These are phyloP conservation scores for Pseudocercospora fijiensis DNA, from an alignment of 2,329 filamentous ascomycete species.

Conservation along the genomic window DNA sequence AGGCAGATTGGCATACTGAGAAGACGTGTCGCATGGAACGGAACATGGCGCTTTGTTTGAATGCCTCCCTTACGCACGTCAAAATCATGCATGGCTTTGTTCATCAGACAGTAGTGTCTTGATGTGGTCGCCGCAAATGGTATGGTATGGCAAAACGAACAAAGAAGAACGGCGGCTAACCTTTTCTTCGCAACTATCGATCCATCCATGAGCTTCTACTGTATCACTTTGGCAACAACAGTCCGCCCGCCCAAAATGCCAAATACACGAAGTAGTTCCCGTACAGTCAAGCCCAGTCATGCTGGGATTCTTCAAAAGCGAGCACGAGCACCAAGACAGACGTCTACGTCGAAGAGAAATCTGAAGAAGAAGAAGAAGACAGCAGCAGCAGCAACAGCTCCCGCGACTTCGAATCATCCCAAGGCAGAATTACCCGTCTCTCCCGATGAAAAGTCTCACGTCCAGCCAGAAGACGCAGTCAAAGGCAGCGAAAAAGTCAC, in stretches of 20 bases:
- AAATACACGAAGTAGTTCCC: not conserved
- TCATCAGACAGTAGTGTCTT: not conserved
- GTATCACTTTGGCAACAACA: not conserved
- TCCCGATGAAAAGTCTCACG: not conserved
- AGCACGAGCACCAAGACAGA: not conserved
- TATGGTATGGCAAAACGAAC: not conserved
- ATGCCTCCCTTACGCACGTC: too few species aligned
- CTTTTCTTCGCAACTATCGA: not conserved
- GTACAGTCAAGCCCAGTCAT: not conserved
- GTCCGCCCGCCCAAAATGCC: not conserved
- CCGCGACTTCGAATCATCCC: not conserved
- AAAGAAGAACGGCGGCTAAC: not conserved
- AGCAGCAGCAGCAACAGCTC: too few species aligned
- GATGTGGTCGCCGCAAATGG: not conserved
- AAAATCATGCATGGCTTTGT: not conserved
- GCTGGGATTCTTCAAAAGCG: not conserved
- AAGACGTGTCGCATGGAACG: not conserved
- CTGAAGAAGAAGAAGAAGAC: not conserved
- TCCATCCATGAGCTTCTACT: not conserved
- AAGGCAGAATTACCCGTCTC: not conserved
- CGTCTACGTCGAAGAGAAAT: not conserved
- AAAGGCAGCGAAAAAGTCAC: slow-evolving; percentile 10
- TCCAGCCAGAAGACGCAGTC: not conserved
- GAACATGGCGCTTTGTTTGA: not conserved
- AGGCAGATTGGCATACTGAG: not conserved